Conservation (phyloP, 2,329 filamentous ascomycete genomes). For the Pestalotiopsis sp. region DNA sequence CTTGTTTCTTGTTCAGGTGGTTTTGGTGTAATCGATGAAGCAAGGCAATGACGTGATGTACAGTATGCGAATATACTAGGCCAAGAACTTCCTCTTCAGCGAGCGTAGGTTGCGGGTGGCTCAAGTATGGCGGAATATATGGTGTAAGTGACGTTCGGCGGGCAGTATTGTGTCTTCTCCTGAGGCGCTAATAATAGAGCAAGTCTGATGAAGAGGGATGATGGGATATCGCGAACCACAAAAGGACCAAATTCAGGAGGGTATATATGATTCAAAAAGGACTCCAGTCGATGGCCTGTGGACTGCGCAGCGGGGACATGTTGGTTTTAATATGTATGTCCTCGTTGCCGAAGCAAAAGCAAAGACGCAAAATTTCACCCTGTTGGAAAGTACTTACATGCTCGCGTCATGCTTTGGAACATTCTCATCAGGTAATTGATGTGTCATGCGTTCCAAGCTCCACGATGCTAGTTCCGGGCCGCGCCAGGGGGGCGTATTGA, state of each 20-base stretch:
- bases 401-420: constrained; percentile 21
- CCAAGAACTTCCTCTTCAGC: not conserved
- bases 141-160: not conserved
- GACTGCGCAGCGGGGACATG: not conserved
- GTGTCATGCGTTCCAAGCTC: constrained; percentile 21
- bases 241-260: not conserved
- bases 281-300: not conserved
- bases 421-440: constrained; percentile 28
- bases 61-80: not conserved
- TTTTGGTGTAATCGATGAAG: not conserved
- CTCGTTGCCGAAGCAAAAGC: not conserved
- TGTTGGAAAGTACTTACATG: constrained; percentile 6
- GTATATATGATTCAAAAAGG: not conserved
- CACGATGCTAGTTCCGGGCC: constrained; percentile 1
- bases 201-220: not conserved
- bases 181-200: not conserved
- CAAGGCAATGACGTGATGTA: not conserved
- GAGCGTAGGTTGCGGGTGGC: not conserved
- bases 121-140: not conserved
- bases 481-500: constrained; percentile 2
- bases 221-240: not conserved
- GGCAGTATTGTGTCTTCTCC: not conserved
- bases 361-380: not conserved
- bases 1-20: not conserved
- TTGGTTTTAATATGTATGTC: constrained; percentile 3